phyloP scores from a whole-genome alignment of 2,329 filamentous ascomycete genomes.

The Bipolaris bicolor region DNA sequence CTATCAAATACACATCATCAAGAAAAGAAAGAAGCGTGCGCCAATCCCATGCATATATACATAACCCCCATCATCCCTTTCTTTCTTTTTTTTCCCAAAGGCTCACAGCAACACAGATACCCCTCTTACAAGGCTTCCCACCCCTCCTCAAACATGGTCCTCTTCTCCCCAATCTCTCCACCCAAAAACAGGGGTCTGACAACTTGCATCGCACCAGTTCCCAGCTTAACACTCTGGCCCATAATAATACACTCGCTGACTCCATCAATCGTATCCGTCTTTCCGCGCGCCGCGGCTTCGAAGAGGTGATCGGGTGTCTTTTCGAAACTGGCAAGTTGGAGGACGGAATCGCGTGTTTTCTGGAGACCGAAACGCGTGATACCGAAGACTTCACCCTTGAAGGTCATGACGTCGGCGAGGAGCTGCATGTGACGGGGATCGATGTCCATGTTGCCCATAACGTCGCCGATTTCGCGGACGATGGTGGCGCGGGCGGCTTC shows the following conservation, averaged over 20 bases:
- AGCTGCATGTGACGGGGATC: slow-evolving; percentile 98
- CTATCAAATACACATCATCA: background rate
- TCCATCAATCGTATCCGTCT: slow-evolving; percentile 89
- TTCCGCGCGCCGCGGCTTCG: slow-evolving; percentile 89
- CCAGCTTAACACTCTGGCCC: slow-evolving; percentile 90
- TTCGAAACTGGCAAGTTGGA: slow-evolving; percentile 95
- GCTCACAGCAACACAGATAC: background rate
- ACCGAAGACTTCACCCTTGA: slow-evolving; percentile 94
- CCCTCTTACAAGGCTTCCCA: slow-evolving; percentile 40
- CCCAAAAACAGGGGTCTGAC: slow-evolving; percentile 68
- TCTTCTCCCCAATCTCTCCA: slow-evolving; percentile 29
- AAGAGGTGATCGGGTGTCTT: slow-evolving; percentile 98
- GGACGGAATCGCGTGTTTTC: slow-evolving; percentile 93
- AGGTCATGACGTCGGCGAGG: slow-evolving; percentile 97
- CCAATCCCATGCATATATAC: background rate
- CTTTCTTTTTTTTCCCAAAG: background rate
- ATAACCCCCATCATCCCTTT: background rate
- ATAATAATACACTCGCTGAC: slow-evolving; percentile 98
- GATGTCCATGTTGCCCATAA: slow-evolving; percentile 95
- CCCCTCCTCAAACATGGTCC: slow-evolving; percentile 45
- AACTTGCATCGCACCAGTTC: slow-evolving; percentile 91
- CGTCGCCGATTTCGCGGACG: slow-evolving; percentile 81
- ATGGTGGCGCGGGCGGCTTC: slow-evolving; percentile 92
- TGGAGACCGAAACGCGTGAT: slow-evolving; percentile 96
- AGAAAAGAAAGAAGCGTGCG: background rate